Percentiles rank a stretch among this genome's conserved stretches.
phyloP scores from a whole-genome alignment of 768 basidiomycete species.

The Cystofilobasidium macerans region DNA sequence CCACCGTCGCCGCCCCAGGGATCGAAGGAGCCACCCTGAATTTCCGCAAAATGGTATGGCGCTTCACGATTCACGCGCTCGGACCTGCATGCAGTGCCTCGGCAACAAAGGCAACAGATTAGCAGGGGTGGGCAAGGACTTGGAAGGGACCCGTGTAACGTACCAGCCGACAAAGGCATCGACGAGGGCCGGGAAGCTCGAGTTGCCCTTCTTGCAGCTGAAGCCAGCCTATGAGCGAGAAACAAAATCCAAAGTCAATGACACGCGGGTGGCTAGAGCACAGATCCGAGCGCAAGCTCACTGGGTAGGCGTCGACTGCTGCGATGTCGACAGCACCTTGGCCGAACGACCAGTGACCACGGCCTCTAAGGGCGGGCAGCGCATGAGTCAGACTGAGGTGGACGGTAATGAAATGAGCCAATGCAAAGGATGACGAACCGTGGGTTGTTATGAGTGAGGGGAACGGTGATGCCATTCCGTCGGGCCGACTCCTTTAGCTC shows the following conservation, averaged over 20 bases:
- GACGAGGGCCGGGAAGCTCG: neutral
- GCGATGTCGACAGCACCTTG: slow-evolving; percentile 57
- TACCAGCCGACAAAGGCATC: neutral
- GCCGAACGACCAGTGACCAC: slow-evolving; percentile 55
- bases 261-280: slow-evolving; percentile 64
- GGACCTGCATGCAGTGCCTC: neutral
- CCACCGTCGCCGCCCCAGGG: slow-evolving; percentile 48
- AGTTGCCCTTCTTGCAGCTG: neutral
- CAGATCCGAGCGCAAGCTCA: neutral
- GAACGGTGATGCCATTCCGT: slow-evolving; percentile 52
- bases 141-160: no score
- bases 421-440: neutral
- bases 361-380: neutral
- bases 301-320: slow-evolving; percentile 38
- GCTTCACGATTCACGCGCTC: slow-evolving; percentile 8
- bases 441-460: slow-evolving; percentile 60
- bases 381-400: no score
- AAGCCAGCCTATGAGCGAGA: slow-evolving; percentile 1
- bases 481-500: slow-evolving; percentile 52
- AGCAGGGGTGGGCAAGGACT: neutral
- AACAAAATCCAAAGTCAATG: slow-evolving; percentile 38
- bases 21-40: slow-evolving; percentile 3
- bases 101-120: neutral
- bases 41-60: slow-evolving; percentile 11
- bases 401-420: neutral